These are phyloP conservation scores for Cryptosporidium parvum DNA, from an alignment of 169 alveolate genomes.

Conservation along the genomic window DNA sequence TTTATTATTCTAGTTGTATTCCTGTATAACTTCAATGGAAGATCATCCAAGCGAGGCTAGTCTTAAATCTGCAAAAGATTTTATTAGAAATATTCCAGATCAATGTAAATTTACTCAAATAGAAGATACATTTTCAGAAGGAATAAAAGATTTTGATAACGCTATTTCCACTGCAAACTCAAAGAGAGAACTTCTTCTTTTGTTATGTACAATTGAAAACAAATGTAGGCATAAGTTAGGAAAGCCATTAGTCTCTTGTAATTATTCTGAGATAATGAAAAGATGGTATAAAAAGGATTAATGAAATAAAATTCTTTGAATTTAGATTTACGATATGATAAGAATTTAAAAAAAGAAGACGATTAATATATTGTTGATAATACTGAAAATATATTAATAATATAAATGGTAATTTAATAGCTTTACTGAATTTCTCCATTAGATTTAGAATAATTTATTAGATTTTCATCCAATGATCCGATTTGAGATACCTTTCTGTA, in stretches of 20 bases:
- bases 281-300: constrained; percentile 49
- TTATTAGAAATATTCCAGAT: constrained; percentile 62
- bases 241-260: not conserved
- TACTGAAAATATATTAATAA: too few species aligned
- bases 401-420: not conserved
- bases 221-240: constrained; percentile 49
- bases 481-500: not conserved
- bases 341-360: too few species aligned
- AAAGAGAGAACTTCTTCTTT: constrained; percentile 22
- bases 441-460: not conserved
- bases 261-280: constrained; percentile 29
- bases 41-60: constrained; percentile 28
- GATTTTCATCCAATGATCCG: not conserved
- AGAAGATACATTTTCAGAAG: constrained; percentile 25
- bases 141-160: constrained; percentile 6
- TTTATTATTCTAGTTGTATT: constrained; percentile 26
- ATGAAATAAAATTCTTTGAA: not conserved
- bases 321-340: not conserved
- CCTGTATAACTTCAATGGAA: constrained; percentile 45
- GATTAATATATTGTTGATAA: too few species aligned
- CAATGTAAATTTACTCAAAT: constrained; percentile 52
- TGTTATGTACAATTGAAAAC: constrained; percentile 54
- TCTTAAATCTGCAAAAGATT: constrained; percentile 25
- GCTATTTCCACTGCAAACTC: constrained; percentile 13
- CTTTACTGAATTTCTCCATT: not conserved